phyloP scores from a whole-genome alignment of 1,284 basidiomycete genomes.

The Athelia psychrophila region DNA sequence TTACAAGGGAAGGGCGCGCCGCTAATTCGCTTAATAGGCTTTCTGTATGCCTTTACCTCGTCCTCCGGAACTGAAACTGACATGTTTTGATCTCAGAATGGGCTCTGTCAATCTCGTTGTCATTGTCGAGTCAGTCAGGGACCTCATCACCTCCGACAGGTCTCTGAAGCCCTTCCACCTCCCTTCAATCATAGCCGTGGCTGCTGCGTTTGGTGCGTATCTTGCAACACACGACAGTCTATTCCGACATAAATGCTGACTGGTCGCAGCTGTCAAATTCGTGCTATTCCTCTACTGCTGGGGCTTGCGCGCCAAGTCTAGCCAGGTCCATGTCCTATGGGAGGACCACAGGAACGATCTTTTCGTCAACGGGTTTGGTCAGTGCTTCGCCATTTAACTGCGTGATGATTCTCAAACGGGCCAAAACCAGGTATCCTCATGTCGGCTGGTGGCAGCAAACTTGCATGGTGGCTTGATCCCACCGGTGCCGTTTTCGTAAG shows the following conservation, averaged over 20 bases:
- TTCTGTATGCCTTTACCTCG: constrained; percentile 46
- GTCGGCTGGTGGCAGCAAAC: constrained; percentile 87
- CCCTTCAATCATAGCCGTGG: constrained; percentile 81
- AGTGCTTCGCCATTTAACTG: constrained; percentile 17
- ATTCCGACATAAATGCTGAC: constrained; percentile 1
- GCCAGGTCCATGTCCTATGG: constrained; percentile 92
- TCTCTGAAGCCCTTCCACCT: constrained; percentile 75
- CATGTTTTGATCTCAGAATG: constrained; percentile 55
- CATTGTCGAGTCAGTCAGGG: constrained; percentile 79
- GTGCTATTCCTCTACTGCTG: constrained; percentile 86
- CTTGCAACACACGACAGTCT: constrained; percentile 2
- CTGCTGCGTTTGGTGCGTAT: constrained; percentile 69
- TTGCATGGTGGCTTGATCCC: constrained; percentile 83
- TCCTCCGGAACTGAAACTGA: constrained; percentile 3
- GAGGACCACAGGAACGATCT: constrained; percentile 94
- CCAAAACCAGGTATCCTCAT: constrained; percentile 89
- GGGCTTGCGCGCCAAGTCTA: constrained; percentile 74
- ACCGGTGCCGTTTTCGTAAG: constrained; percentile 75
- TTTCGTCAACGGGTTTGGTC: constrained; percentile 78
- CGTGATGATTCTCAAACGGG: too few relatives aligned
- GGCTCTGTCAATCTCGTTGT: constrained; percentile 82
- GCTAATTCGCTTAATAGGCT: constrained; percentile 40
- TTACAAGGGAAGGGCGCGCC: background rate
- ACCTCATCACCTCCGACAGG: constrained; percentile 54
- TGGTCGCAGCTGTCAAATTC: constrained; percentile 71